Conservation (phyloP, 2,329 filamentous ascomycete species). For the Fusarium sp. region DNA sequence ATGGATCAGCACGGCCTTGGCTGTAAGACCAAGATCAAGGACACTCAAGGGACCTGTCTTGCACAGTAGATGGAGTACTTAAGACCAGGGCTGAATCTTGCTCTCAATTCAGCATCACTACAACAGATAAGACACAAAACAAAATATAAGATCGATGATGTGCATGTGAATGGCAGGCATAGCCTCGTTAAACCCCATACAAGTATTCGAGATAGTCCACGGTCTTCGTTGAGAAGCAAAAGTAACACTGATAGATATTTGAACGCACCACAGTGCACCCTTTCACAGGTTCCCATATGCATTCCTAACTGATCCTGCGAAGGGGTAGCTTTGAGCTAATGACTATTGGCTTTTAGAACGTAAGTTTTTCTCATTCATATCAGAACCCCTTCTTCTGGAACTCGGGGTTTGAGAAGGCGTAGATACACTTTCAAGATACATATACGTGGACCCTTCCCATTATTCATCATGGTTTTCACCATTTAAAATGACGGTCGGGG, state of each 20-base stretch:
- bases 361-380: not conserved
- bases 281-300: not conserved
- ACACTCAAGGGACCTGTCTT: not conserved
- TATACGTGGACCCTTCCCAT: too few relatives aligned
- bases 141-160: not conserved
- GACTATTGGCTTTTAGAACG: not conserved
- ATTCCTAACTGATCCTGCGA: not conserved
- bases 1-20: slow-evolving; percentile 32
- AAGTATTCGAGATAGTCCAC: not conserved
- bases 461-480: not conserved
- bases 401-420: too few relatives aligned
- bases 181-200: not conserved
- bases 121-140: not conserved
- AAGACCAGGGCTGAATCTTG: not conserved
- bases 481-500: not conserved
- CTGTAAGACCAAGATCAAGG: slow-evolving; percentile 30
- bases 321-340: not conserved
- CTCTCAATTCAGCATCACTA: not conserved
- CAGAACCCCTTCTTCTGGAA: not conserved
- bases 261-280: not conserved
- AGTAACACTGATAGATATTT: not conserved
- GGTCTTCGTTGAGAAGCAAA: not conserved
- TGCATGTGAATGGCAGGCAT: not conserved
- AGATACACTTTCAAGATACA: not conserved
- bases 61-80: not conserved